These are phyloP conservation scores for Mycoemilia scoparia DNA, from an alignment of 192 early-diverging fungal species.

Conservation along the genomic window DNA sequence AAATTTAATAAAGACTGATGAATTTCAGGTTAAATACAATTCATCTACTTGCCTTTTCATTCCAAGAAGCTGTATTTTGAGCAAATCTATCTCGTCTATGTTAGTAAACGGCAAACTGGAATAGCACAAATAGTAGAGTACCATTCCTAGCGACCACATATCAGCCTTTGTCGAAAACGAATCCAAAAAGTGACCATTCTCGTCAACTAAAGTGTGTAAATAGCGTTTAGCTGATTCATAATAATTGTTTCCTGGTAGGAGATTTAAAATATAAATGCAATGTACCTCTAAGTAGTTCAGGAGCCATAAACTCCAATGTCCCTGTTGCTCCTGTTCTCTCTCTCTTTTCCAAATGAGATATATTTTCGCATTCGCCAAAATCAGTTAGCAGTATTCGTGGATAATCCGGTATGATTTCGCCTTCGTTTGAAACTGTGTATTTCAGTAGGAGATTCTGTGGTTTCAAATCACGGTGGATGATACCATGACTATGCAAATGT, in stretches of 20 bases:
- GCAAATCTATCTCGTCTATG: conserved; percentile 74
- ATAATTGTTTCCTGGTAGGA: too few relatives aligned
- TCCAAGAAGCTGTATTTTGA: conserved; percentile 59
- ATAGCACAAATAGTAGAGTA: conserved; percentile 84
- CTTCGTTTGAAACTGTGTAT: conserved; percentile 28
- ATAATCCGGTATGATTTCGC: conserved; percentile 15
- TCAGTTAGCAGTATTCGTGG: conserved; percentile 81
- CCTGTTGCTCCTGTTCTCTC: conserved; percentile 89
- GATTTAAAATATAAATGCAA: too few relatives aligned
- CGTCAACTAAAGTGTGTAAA: too few relatives aligned
- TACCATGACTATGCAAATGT: conserved; percentile 73
- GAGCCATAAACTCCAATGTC: conserved; percentile 88
- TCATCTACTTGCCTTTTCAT: too few relatives aligned
- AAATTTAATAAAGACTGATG: too few relatives aligned
- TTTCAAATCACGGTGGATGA: conserved; percentile 89
- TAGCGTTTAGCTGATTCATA: conserved; percentile 8
- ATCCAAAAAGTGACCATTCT: conserved; percentile 44
- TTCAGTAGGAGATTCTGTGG: conserved; percentile 80
- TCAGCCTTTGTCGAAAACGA: conserved; percentile 76
- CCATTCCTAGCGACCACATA: conserved; percentile 90
- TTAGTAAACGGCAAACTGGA: conserved; percentile 62
- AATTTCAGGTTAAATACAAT: too few relatives aligned
- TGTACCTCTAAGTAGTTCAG: conserved; percentile 48
- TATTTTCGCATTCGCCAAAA: conserved; percentile 93
- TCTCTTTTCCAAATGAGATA: conserved; percentile 44